These are phyloP conservation scores for Lachancea quebecensis DNA, from an alignment of 805 yeast species.

Conservation along the genomic window DNA sequence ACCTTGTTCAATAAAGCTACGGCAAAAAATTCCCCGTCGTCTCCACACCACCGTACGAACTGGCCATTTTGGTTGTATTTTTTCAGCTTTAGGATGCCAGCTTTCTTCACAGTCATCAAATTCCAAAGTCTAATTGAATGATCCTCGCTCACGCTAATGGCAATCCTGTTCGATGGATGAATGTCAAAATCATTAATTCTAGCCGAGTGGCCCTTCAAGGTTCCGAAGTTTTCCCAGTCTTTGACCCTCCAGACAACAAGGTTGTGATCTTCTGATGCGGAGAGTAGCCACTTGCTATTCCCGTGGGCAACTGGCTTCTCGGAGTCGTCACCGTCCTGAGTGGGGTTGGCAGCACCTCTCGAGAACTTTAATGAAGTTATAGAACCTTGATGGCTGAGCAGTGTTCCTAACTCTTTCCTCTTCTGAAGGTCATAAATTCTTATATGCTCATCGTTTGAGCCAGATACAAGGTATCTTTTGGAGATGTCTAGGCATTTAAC, in stretches of 20 bases:
- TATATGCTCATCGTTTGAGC: slow-evolving; percentile 93
- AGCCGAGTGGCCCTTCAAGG: slow-evolving; percentile 83
- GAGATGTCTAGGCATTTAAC: slow-evolving; percentile 80
- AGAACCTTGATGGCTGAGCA: slow-evolving; percentile 84
- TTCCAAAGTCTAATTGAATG: slow-evolving; percentile 87
- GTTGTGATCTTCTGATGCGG: slow-evolving; percentile 87
- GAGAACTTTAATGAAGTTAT: slow-evolving; percentile 73
- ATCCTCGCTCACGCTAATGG: slow-evolving; percentile 83
- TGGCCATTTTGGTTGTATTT: slow-evolving; percentile 63
- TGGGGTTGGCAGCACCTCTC: slow-evolving; percentile 33
- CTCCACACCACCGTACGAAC: slow-evolving; percentile 56
- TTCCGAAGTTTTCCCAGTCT: slow-evolving; percentile 92
- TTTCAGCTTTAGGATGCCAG: slow-evolving; percentile 70
- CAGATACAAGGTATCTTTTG: slow-evolving; percentile 81
- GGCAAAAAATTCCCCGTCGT: slow-evolving; percentile 60
- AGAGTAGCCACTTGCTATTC: slow-evolving; percentile 67
- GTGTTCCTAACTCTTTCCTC: slow-evolving; percentile 86
- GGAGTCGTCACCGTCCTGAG: slow-evolving; percentile 14
- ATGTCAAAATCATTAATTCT: slow-evolving; percentile 77
- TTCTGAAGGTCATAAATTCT: slow-evolving; percentile 90
- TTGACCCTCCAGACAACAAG: slow-evolving; percentile 90
- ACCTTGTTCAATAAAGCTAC: slow-evolving; percentile 68
- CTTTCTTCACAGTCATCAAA: slow-evolving; percentile 92
- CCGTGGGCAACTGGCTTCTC: slow-evolving; percentile 34
- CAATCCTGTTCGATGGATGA: slow-evolving; percentile 86